phyloP scores from a whole-genome alignment of 2,329 filamentous ascomycete genomes.

The Trichothecium roseum region DNA sequence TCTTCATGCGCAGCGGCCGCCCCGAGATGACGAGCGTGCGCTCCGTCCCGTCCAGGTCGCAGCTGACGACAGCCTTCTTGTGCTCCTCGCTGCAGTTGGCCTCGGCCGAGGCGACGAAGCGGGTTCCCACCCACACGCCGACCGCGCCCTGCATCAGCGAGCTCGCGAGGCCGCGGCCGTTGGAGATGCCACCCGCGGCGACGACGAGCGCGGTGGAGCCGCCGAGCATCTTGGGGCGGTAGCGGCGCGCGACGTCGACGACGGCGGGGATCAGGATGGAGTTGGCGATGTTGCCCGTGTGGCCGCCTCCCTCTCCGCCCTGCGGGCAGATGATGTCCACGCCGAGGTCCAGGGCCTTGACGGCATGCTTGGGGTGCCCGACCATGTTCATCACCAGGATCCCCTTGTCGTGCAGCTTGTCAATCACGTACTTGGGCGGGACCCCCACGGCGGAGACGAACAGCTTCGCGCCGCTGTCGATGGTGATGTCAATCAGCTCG shows the following conservation, averaged over 20 bases:
- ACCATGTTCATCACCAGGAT: conserved; percentile 97
- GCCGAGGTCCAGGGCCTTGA: conserved; percentile 76
- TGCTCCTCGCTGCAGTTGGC: conserved; percentile 73
- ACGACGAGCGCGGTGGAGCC: conserved; percentile 69
- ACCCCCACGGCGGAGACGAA: conserved; percentile 88
- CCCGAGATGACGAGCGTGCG: conserved; percentile 76
- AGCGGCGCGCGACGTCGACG: conserved; percentile 68
- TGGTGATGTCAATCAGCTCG: conserved; percentile 77
- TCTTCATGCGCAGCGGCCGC: conserved; percentile 66
- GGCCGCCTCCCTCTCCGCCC: conserved; percentile 86
- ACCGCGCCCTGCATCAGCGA: conserved; percentile 79
- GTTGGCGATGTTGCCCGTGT: conserved; percentile 80
- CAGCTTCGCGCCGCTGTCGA: conserved; percentile 70
- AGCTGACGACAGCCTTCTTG: conserved; percentile 75
- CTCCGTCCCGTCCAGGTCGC: conserved; percentile 68
- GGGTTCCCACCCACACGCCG: conserved; percentile 89
- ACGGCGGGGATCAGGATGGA: conserved; percentile 81
- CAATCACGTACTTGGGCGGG: conserved; percentile 63
- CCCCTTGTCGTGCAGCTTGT: conserved; percentile 65
- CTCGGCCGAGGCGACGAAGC: conserved; percentile 78
- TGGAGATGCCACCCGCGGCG: conserved; percentile 78
- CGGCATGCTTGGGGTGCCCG: conserved; percentile 80
- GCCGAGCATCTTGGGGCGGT: conserved; percentile 58
- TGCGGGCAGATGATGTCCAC: conserved; percentile 90
- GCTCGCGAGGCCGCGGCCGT: conserved; percentile 71